Base-by-base conservation (phyloP, 2,329 filamentous ascomycete species). In the Hypomyces rosellus region DNA sequence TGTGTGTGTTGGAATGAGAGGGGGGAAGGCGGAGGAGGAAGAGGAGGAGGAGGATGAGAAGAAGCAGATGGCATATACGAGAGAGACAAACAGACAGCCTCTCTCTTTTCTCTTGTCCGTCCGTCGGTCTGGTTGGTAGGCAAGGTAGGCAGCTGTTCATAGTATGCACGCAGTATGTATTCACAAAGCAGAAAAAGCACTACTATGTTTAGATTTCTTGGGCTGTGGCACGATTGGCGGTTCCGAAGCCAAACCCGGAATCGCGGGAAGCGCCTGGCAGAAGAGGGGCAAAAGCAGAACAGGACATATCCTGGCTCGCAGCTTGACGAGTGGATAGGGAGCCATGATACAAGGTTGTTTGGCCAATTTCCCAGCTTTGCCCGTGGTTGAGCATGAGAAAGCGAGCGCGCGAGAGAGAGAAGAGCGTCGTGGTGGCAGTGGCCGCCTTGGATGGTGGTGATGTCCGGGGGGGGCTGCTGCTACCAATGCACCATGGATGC, bases 351-450 rank as follows among this genome's bases (percentile, higher is more conserved):
- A 38, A 30, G 37, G 48, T 47, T 50, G 53, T 38, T 53, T 50
- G 52, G 55, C 54, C 51, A 59, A 59, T 59, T 59, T 59, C 57
- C 57, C 54, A 46, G 49, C 52, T 48, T 52, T 47, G 52, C 48
- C 36, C 38, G 44, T 38, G 45, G 52, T 51, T 50, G 54, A 54
- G 57, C 49, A 51, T 44, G 42, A 51, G 20, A 12, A n/a, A n/a
- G n/a, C n/a, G n/a, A n/a, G n/a, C n/a, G n/a, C n/a, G n/a, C n/a
- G 20, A 15, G 16, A 41, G 39, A 33, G 45, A 20, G 34, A 47
- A 51, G 18, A 38, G 25, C 25, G 25, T 30, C 25, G 25, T 30
- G 25, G 25, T 30, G 25, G 25, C 25, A 30, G 25, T 30, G 25
- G 25, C 25, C 25, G 25, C 25, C 25, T 4, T 30, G 6, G 25